Percentiles rank a stretch among this genome's conserved stretches.
Conservation (phyloP, 768 basidiomycete genomes). For the Suillus clintonianus region DNA sequence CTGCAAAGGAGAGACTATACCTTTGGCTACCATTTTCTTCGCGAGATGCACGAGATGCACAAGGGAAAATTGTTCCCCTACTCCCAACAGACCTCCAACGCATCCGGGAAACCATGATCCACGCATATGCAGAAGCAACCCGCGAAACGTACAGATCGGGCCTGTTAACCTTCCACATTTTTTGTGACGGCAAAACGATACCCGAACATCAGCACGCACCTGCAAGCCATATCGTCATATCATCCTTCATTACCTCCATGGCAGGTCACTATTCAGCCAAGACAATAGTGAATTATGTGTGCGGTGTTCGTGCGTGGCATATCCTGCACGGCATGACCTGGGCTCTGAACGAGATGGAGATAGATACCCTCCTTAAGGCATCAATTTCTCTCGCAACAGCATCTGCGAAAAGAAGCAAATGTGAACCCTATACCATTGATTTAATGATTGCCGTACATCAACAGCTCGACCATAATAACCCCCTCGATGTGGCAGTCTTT, state of each 20-base stretch:
- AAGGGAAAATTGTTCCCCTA: constrained; percentile 6
- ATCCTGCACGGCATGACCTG: constrained; percentile 20
- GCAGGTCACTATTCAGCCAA: constrained; percentile 14
- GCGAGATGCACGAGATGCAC: too few species aligned
- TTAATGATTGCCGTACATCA: neutral
- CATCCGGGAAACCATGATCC: constrained; percentile 22
- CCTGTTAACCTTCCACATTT: constrained; percentile 39
- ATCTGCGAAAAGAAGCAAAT: constrained; percentile 5
- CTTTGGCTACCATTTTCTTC: constrained; percentile 23
- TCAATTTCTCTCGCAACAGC: constrained; percentile 6
- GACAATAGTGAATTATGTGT: constrained; percentile 14
- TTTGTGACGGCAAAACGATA: constrained; percentile 34
- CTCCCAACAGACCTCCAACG: constrained; percentile 20
- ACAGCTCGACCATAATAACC: constrained; percentile 9
- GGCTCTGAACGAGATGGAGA: constrained; percentile 12
- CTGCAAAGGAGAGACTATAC: constrained; percentile 23
- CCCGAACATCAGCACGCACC: constrained; percentile 14
- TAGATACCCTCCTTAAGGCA: constrained; percentile 16
- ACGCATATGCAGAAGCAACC: constrained; percentile 33
- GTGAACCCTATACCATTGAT: constrained; percentile 13
- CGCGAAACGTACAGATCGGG: constrained; percentile 39
- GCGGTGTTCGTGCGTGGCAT: constrained; percentile 25
- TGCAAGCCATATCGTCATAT: constrained; percentile 4
- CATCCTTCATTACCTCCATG: constrained; percentile 11
- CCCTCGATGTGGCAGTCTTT: constrained; percentile 24